Conservation (phyloP, 2,329 filamentous ascomycete species). For the Phaeosphaeria sp. region DNA sequence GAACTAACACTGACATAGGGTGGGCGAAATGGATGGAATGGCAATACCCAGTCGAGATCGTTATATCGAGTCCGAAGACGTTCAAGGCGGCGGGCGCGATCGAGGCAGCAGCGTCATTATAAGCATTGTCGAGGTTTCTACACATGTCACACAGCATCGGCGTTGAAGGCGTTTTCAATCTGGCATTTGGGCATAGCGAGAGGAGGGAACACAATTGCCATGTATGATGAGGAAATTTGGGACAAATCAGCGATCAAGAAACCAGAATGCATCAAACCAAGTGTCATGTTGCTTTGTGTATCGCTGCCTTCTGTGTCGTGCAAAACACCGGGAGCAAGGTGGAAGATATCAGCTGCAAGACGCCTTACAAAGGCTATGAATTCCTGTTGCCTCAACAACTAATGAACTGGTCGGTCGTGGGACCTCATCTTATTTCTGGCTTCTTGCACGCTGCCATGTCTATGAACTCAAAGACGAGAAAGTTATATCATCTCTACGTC, state of each 20-base stretch:
- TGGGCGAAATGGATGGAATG: constrained; percentile 96
- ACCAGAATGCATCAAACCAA: no score
- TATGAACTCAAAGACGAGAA: neutral
- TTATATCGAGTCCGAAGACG: constrained; percentile 53
- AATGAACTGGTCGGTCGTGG: no score
- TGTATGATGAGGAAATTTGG: no score
- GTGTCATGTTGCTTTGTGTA: neutral
- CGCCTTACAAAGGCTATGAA: no score
- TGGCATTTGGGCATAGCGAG: neutral
- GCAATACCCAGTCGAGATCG: constrained; percentile 83
- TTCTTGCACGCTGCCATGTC: no score
- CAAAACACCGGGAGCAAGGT: no score
- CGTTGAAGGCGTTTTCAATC: neutral
- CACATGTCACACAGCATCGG: constrained; percentile 1
- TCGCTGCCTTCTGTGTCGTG: no score
- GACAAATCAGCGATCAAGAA: no score
- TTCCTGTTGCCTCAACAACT: no score
- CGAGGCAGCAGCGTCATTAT: constrained; percentile 55
- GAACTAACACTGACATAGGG: constrained; percentile 60
- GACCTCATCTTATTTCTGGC: no score
- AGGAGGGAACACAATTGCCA: neutral
- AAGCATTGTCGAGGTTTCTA: constrained; percentile 4
- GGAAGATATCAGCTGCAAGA: no score
- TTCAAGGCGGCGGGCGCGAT: constrained; percentile 57
- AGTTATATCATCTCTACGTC: neutral